These are phyloP conservation scores for Pelargonium australe DNA, from an alignment of 441 rosid species.

Conservation along the genomic window DNA sequence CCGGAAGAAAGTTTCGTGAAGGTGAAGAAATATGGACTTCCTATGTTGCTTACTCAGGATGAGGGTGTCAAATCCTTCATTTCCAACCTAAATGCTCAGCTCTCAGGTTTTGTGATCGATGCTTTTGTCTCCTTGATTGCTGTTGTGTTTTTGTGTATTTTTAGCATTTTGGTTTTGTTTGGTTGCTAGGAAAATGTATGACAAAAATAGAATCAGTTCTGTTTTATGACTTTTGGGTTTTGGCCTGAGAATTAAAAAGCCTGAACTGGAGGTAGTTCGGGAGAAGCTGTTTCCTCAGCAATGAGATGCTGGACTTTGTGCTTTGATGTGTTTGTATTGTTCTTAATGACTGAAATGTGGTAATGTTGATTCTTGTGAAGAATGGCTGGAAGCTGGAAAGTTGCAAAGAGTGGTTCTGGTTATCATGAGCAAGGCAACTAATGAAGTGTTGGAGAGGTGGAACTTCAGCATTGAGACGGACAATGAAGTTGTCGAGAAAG, in stretches of 20 bases:
- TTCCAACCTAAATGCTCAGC: constrained; percentile 59
- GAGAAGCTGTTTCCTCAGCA: not conserved
- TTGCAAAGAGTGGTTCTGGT: constrained; percentile 80
- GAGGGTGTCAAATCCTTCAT: constrained; percentile 79
- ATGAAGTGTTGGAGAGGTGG: constrained; percentile 89
- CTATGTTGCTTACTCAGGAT: constrained; percentile 80
- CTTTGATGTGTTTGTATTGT: not conserved
- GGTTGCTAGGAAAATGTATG: constrained; percentile 14
- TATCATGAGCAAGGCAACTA: constrained; percentile 71
- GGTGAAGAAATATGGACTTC: constrained; percentile 92
- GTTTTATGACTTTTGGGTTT: not conserved
- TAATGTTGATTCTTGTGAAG: constrained; percentile 27
- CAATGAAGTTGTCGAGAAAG: constrained; percentile 64
- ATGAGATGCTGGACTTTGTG: not conserved
- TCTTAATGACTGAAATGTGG: not conserved
- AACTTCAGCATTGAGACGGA: constrained; percentile 86
- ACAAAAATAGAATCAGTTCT: not conserved
- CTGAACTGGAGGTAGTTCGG: not conserved
- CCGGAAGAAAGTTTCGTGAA: constrained; percentile 81
- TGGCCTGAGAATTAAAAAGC: not conserved
- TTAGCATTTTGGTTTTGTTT: constrained; percentile 1
- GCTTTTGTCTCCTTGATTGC: constrained; percentile 11
- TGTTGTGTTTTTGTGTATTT: not conserved
- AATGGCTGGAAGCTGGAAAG: constrained; percentile 87
- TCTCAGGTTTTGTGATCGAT: constrained; percentile 38